These are phyloP conservation scores for Vaccinium myrtillus DNA, from an alignment of 148 eudicot species.

Conservation along the genomic window DNA sequence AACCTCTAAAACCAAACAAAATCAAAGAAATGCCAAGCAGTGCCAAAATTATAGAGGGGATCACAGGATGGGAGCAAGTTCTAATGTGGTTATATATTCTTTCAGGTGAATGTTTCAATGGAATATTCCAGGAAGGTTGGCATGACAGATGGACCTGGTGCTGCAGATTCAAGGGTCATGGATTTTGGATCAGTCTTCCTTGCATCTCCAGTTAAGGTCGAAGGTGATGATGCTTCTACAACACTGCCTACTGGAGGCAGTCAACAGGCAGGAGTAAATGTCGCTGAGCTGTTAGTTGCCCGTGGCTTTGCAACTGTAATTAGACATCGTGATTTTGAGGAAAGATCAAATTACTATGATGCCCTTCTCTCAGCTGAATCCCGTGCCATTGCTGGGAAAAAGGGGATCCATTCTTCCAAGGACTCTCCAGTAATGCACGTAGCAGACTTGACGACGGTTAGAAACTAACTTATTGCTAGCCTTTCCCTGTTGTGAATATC, in stretches of 20 bases:
- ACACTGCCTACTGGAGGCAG: constrained; percentile 41
- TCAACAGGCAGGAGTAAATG: constrained; percentile 60
- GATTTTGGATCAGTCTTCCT: constrained; percentile 91
- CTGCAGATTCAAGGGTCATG: constrained; percentile 64
- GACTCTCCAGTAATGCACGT: constrained; percentile 66
- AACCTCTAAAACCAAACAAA: not conserved
- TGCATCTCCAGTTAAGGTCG: constrained; percentile 56
- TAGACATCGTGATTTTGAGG: constrained; percentile 84
- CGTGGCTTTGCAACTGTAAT: constrained; percentile 82
- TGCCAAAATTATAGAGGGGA: not conserved
- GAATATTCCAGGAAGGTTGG: constrained; percentile 87
- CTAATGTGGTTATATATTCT: constrained; percentile 10
- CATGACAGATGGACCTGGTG: constrained; percentile 45
- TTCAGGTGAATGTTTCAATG: constrained; percentile 92
- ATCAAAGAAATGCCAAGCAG: not conserved
- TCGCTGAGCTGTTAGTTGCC: constrained; percentile 82
- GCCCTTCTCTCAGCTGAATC: constrained; percentile 86
- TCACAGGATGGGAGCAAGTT: not conserved
- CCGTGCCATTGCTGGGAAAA: constrained; percentile 67
- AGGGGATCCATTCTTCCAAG: constrained; percentile 71
- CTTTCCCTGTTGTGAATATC: constrained; percentile 7
- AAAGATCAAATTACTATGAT: constrained; percentile 81
- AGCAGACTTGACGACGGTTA: constrained; percentile 75
- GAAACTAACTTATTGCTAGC: constrained; percentile 20
- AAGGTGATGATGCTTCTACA: constrained; percentile 43